Percentiles rank a stretch among this genome's conserved stretches.
These are phyloP conservation scores for Xylariales sp. DNA, from an alignment of 2,329 filamentous ascomycete species.

Conservation along the genomic window DNA sequence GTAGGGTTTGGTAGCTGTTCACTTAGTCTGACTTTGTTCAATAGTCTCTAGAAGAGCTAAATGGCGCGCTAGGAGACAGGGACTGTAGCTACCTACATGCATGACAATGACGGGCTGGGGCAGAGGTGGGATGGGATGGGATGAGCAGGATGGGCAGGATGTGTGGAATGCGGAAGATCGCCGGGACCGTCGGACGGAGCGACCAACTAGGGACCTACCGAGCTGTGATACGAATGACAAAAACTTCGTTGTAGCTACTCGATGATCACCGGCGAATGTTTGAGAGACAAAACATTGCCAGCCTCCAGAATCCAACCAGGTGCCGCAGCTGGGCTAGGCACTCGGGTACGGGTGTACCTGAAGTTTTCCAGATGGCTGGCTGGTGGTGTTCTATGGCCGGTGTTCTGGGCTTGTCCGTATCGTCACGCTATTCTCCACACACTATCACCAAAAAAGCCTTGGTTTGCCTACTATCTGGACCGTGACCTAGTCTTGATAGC, in stretches of 20 bases:
- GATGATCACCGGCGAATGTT: neutral
- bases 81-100: too few relatives aligned
- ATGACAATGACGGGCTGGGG: neutral
- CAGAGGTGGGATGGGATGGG: too few relatives aligned
- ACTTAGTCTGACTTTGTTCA: neutral
- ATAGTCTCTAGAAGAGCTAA: neutral
- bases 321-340: conserved; percentile 14
- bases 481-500: neutral
- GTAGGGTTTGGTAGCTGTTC: neutral
- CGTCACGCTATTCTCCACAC: conserved; percentile 15
- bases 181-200: neutral
- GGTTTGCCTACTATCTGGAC: neutral
- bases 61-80: conserved; percentile 1
- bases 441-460: conserved; percentile 19
- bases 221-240: neutral
- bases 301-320: conserved; percentile 12
- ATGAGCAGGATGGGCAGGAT: neutral
- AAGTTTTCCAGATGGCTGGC: conserved; percentile 13
- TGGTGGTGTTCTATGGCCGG: too few relatives aligned
- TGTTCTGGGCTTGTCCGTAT: too few relatives aligned
- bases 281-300: neutral
- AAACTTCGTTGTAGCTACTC: neutral
- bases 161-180: conserved; percentile 4
- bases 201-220: neutral
- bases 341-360: neutral